Evolutionary conservation across 306 rosid genomes (phyloP).

Genomic region (Sicyos baderoa): DNA sequence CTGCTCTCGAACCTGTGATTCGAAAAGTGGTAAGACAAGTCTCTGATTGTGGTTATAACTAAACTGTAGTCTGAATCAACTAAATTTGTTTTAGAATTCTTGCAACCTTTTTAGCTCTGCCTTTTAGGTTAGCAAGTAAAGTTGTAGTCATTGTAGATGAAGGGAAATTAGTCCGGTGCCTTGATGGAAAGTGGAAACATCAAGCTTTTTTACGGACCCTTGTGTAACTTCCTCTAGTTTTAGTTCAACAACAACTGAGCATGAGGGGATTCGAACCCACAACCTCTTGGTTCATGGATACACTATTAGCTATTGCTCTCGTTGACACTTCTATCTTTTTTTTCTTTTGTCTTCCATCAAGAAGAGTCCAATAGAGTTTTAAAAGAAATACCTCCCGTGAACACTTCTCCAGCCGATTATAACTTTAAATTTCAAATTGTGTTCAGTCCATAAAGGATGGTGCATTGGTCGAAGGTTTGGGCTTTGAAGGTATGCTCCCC

Average conservation of each 20-base stretch:
- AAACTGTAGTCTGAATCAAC: not conserved
- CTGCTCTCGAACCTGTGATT: conserved; percentile 9
- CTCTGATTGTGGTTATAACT: not conserved
- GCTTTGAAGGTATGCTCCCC: too few species aligned
- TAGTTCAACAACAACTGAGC: too few species aligned
- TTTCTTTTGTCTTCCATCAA: not conserved
- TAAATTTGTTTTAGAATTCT: not conserved
- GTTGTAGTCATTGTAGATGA: not conserved
- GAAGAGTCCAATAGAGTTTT: not conserved
- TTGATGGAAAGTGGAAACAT: not conserved
- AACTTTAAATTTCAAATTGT: not conserved
- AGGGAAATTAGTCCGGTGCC: not conserved
- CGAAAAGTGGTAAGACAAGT: conserved; percentile 17
- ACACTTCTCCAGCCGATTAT: not conserved
- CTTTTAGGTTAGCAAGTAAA: not conserved
- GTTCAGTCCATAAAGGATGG: too few species aligned
- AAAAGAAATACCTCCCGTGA: not conserved
- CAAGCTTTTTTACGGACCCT: not conserved
- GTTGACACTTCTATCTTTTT: not conserved
- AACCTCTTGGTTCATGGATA: too few species aligned
- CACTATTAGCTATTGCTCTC: too few species aligned
- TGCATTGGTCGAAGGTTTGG: too few species aligned
- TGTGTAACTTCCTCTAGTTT: not conserved
- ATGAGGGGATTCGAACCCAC: too few species aligned
- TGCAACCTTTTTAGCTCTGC: not conserved